Evolutionary conservation across 2,329 filamentous ascomycete species (phyloP), one percentile per base, ranked within the genome.

Genomic region (Calonectria ilicicola): DNA sequence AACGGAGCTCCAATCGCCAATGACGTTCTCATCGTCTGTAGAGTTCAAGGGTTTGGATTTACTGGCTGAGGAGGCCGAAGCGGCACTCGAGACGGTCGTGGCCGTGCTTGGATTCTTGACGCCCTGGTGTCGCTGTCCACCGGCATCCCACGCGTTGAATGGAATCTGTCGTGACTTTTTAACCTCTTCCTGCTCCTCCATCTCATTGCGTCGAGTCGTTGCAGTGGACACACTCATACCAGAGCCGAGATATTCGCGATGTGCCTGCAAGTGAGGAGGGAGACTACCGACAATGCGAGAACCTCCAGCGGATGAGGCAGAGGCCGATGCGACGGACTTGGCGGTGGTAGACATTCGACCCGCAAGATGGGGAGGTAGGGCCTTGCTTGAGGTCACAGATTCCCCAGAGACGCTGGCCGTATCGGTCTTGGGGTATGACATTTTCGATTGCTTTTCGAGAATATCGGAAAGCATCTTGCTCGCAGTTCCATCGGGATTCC

Each of bases 111-210:
- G 72, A 0, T 75, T 67, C 67, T 83, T 83, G 46, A 71, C 29
- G 1, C 27, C 67, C 3, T 62, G 58, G 32, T 82, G 71, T 6
- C 67, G 75, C 0, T 69, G 72, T 0, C 83, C 83, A 5, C 46
- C 67, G 1, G 76, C 21, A 12, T 82, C 82, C 82, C 82, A 85
- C 2, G 81, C 82, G 32, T 83, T 84, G 75, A 74, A 84, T 0
- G 51, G 35, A 0, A 78, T 69, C 15, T 72, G 58, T 0, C 64
- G 73, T 1, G 66, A 47, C 7, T 53, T 63, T 12, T 44, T 65
- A 6, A 8, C 40, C 10, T 72, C 68, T 12, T 72, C 67, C 29
- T 70, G 65, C 2, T 67, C 69, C 29, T 76, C 65, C 27, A 69
- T 67, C 2, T 67, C 70, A 26, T 76, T 74, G 1, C 79, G 78